Percentiles rank a stretch among this genome's conserved stretches.
phyloP scores from a whole-genome alignment of 1,284 basidiomycete genomes.

The Singerocomus rubriflavus region DNA sequence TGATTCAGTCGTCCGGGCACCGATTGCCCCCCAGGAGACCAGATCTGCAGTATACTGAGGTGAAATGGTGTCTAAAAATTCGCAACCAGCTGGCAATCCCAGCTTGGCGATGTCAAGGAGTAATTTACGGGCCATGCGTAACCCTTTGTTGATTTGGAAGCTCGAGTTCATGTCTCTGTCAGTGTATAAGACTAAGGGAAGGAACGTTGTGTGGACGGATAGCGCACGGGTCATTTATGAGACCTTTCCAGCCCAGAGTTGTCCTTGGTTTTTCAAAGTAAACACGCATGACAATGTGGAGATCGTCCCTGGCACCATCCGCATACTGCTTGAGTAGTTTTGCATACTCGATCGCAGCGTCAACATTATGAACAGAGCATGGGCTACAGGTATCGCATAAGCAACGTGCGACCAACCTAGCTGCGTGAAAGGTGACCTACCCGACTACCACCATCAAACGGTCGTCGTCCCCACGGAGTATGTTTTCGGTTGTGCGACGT shows the following conservation, averaged over 20 bases:
- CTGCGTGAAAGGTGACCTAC: conserved; percentile 26
- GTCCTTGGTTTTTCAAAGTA: conserved; percentile 97
- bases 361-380: conserved; percentile 89
- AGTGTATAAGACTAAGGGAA: not conserved
- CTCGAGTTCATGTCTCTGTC: conserved; percentile 67
- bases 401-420: not conserved
- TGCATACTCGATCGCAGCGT: conserved; percentile 84
- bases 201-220: not conserved
- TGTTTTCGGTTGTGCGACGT: conserved; percentile 73
- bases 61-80: conserved; percentile 85
- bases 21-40: conserved; percentile 97
- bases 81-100: conserved; percentile 85
- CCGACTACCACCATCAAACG: conserved; percentile 86
- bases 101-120: conserved; percentile 85
- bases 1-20: conserved; percentile 93
- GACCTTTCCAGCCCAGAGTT: conserved; percentile 97
- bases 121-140: conserved; percentile 86
- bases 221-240: conserved; percentile 84
- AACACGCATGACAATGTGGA: conserved; percentile 95
- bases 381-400: conserved; percentile 51
- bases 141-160: conserved; percentile 96
- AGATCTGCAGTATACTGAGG: conserved; percentile 97
- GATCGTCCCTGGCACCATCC: conserved; percentile 76
- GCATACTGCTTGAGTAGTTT: conserved; percentile 79
- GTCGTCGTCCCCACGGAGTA: conserved; percentile 85